Percentiles rank a stretch among this genome's conserved stretches.
These are phyloP conservation scores for Ceratocystis papillata DNA, from an alignment of 2,329 filamentous ascomycete species.

Conservation along the genomic window DNA sequence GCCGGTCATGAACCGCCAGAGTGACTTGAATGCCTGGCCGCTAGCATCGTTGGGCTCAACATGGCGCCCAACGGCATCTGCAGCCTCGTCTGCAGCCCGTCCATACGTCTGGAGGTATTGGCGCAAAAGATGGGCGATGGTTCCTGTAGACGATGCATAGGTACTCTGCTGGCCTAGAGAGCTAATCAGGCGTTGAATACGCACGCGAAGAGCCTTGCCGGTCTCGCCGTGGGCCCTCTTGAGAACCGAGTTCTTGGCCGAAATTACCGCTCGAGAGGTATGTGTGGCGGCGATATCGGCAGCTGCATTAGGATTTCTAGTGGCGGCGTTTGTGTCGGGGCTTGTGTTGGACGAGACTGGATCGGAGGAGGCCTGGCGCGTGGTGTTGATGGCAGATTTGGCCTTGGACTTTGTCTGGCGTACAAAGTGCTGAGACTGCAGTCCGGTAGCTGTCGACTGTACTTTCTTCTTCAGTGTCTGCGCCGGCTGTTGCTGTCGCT, in stretches of 20 bases:
- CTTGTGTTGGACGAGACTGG: neutral
- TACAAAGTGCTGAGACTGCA: constrained; percentile 7
- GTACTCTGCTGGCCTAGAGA: constrained; percentile 66
- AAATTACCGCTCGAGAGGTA: constrained; percentile 43
- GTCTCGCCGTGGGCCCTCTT: constrained; percentile 65
- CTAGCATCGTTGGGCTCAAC: constrained; percentile 62
- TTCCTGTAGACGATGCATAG: constrained; percentile 78
- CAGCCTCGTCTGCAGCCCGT: constrained; percentile 55
- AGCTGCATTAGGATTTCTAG: constrained; percentile 20
- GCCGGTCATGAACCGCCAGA: constrained; percentile 69
- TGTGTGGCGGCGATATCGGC: constrained; percentile 30
- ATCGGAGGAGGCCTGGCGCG: neutral
- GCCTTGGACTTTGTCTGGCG: constrained; percentile 3
- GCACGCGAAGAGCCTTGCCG: constrained; percentile 59
- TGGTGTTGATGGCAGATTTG: neutral
- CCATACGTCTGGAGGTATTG: constrained; percentile 72
- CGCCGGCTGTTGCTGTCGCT: neutral
- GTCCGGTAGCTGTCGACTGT: neutral
- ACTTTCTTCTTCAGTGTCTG: neutral
- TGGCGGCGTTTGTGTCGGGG: neutral
- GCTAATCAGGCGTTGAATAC: constrained; percentile 64
- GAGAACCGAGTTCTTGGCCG: constrained; percentile 49
- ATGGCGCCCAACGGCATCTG: constrained; percentile 57
- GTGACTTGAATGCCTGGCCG: constrained; percentile 64
- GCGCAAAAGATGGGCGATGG: constrained; percentile 61